Conservation (phyloP, 192 early-diverging fungal genomes). For the Podila epicladia region DNA sequence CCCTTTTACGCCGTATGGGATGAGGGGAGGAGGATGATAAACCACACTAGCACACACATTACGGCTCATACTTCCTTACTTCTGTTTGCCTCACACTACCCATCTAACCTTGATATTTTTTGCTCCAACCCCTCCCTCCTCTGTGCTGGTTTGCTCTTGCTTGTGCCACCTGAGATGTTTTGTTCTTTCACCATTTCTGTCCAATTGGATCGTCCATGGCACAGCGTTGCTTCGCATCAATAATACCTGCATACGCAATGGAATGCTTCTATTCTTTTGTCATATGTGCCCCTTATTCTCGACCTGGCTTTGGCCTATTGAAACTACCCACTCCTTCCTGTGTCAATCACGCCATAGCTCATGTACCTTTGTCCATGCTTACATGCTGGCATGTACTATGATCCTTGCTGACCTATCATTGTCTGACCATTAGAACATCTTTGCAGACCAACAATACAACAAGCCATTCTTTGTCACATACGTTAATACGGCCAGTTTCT, state of each 20-base stretch:
- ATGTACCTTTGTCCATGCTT: not conserved
- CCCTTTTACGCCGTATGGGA: too few relatives aligned
- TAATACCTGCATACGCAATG: too few relatives aligned
- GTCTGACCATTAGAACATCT: conserved; percentile 61
- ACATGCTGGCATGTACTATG: not conserved
- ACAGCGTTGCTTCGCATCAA: not conserved
- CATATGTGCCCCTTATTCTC: too few relatives aligned
- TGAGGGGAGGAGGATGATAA: too few relatives aligned
- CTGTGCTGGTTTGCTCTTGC: not conserved
- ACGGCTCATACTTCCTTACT: too few relatives aligned
- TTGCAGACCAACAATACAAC: conserved; percentile 74
- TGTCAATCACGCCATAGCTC: not conserved
- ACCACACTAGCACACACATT: too few relatives aligned
- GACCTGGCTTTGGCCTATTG: too few relatives aligned
- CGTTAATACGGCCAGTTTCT: conserved; percentile 79
- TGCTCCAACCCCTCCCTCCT: not conserved
- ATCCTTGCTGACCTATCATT: not conserved
- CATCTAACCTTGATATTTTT: too few relatives aligned
- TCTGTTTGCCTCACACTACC: not conserved
- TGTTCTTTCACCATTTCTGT: conserved; percentile 1
- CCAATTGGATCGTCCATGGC: not conserved
- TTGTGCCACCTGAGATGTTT: not conserved
- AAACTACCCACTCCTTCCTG: too few relatives aligned
- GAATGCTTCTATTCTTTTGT: too few relatives aligned
- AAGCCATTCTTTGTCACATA: conserved; percentile 85